phyloP scores from a whole-genome alignment of 106 monocot genomes.

The Acanthochlamys bracteata region DNA sequence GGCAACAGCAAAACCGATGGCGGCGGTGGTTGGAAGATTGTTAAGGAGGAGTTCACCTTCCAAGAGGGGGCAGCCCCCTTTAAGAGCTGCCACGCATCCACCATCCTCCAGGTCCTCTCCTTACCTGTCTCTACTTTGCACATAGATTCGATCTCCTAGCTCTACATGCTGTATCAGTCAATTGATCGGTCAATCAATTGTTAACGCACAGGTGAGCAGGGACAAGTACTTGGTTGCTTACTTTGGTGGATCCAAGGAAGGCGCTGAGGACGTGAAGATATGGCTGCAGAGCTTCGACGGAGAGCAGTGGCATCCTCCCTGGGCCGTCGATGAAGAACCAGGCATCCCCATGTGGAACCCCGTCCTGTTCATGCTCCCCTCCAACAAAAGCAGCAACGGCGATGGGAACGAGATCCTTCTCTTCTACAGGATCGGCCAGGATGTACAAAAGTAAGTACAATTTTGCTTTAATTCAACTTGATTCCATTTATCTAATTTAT shows the following conservation, averaged over 20 bases:
- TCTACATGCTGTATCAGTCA: too few relatives aligned
- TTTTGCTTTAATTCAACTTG: not conserved
- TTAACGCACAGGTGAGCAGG: not conserved
- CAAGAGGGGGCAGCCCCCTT: conserved; percentile 42
- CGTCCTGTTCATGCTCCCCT: conserved; percentile 84
- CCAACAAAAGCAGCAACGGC: too few relatives aligned
- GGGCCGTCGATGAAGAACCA: conserved; percentile 54
- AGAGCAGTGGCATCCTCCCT: conserved; percentile 59
- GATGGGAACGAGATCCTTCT: conserved; percentile 85
- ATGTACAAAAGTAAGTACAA: conserved; percentile 72
- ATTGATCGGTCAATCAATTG: too few relatives aligned
- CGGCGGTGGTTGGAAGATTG: conserved; percentile 19
- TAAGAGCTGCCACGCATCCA: conserved; percentile 88
- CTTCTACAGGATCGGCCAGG: conserved; percentile 89
- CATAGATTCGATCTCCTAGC: not conserved
- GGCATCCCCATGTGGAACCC: conserved; percentile 98
- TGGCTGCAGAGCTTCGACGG: conserved; percentile 78
- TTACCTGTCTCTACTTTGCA: not conserved
- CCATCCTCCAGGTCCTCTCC: conserved; percentile 56
- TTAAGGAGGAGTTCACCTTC: conserved; percentile 62
- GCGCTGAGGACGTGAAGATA: conserved; percentile 87
- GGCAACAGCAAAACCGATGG: not conserved
- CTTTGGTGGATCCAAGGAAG: conserved; percentile 84
- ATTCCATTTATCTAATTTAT: conserved; percentile 2
- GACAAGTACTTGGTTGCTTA: conserved; percentile 53